Percentiles rank a stretch among this genome's conserved stretches.
These are phyloP conservation scores for Fusarium ambrosium DNA, from an alignment of 2,329 filamentous ascomycete genomes.

Conservation along the genomic window DNA sequence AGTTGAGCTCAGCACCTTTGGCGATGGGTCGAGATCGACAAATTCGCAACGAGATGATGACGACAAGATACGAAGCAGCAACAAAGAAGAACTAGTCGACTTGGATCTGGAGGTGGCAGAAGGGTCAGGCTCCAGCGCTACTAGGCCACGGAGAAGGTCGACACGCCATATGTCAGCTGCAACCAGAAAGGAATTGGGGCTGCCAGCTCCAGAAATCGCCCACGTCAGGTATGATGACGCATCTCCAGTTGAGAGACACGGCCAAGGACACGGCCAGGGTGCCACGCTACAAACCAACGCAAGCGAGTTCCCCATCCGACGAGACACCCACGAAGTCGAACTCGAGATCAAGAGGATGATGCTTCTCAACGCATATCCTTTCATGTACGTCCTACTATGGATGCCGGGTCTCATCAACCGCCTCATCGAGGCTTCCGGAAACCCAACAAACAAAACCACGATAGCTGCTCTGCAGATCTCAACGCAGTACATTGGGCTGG, in stretches of 20 bases:
- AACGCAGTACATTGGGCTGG: constrained; percentile 42
- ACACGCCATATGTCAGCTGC: neutral
- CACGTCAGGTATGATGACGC: neutral
- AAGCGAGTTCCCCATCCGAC: constrained; percentile 43
- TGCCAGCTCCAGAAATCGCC: neutral
- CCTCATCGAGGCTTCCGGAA: constrained; percentile 37
- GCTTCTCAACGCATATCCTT: constrained; percentile 43
- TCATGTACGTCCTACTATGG: constrained; percentile 44
- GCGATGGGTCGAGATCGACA: neutral
- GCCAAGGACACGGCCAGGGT: neutral
- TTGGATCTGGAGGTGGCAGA: neutral
- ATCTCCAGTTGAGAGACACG: neutral
- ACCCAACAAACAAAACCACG: constrained; percentile 16
- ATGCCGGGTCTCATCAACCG: constrained; percentile 40
- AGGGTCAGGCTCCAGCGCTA: constrained; percentile 6
- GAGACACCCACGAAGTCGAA: constrained; percentile 31
- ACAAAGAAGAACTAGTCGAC: neutral
- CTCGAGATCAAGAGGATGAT: constrained; percentile 44
- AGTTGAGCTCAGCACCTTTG: constrained; percentile 23
- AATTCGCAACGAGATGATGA: neutral
- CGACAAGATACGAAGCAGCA: neutral
- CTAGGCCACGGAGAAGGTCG: neutral
- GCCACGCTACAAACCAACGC: constrained; percentile 32
- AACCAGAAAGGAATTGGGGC: neutral
- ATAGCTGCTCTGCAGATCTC: constrained; percentile 36